phyloP scores from a whole-genome alignment of 164 flowering plant genomes.

The Pachysandra terminalis region DNA sequence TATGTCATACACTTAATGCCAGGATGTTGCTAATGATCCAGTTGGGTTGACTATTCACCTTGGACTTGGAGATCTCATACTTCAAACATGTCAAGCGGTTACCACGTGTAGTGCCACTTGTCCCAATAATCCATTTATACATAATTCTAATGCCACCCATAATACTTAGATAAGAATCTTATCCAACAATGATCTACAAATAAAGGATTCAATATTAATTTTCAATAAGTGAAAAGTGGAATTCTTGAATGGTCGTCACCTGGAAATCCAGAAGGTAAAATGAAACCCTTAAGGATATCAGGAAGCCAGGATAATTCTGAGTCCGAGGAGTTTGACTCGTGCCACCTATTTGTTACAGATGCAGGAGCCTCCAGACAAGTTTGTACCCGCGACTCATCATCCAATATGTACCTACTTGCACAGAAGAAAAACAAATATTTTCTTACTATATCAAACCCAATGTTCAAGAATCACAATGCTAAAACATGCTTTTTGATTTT shows the following conservation, averaged over 20 bases:
- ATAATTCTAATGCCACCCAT: neutral
- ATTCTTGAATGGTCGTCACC: constrained; percentile 28
- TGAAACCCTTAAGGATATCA: constrained; percentile 46
- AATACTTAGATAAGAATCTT: neutral
- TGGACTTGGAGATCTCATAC: neutral
- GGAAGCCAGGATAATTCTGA: constrained; percentile 59
- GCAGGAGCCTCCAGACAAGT: constrained; percentile 38
- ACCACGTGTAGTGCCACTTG: neutral
- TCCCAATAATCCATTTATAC: neutral
- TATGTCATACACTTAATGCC: neutral
- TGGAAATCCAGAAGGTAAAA: constrained; percentile 89
- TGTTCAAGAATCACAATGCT: neutral
- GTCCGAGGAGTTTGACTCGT: constrained; percentile 17
- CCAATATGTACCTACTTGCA: constrained; percentile 48
- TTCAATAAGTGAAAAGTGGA: neutral
- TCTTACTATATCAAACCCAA: neutral
- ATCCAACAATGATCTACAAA: neutral
- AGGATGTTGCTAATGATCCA: neutral
- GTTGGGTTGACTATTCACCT: neutral
- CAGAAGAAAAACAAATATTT: neutral
- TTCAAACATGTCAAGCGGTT: neutral
- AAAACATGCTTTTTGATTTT: neutral
- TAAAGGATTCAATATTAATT: neutral
- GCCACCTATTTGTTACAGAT: constrained; percentile 14
- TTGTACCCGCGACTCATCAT: constrained; percentile 29